phyloP scores from a whole-genome alignment of 768 basidiomycete species.

The Suillus sp. region DNA sequence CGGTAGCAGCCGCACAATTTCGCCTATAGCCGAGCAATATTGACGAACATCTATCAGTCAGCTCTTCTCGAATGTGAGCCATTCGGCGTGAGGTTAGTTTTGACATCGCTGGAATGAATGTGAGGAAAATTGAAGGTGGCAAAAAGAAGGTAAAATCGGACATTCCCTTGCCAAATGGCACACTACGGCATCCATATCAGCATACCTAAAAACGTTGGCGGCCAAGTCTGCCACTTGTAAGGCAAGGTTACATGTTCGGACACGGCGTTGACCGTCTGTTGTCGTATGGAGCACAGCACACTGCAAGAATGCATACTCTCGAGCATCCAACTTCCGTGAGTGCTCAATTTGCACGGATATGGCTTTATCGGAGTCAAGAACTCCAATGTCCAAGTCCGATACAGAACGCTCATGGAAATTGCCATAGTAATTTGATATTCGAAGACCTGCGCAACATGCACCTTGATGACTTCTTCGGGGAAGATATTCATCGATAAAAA shows the following conservation, averaged over 20 bases:
- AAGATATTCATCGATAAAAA: neutral
- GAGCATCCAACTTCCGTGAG: conserved; percentile 64
- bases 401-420: conserved; percentile 68
- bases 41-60: conserved; percentile 83
- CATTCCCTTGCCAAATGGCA: conserved; percentile 77
- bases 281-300: conserved; percentile 89
- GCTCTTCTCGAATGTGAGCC: conserved; percentile 75
- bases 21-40: conserved; percentile 85
- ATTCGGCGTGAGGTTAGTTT: conserved; percentile 61
- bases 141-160: conserved; percentile 35
- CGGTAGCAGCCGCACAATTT: conserved; percentile 81
- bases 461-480: neutral
- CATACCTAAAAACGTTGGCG: conserved; percentile 89
- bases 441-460: conserved; percentile 49
- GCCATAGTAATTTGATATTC: conserved; percentile 65
- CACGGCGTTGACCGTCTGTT: conserved; percentile 72
- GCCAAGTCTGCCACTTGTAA: conserved; percentile 80
- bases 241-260: conserved; percentile 85
- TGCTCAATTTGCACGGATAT: conserved; percentile 78
- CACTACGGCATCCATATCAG: conserved; percentile 86
- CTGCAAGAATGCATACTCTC: conserved; percentile 78
- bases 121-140: neutral
- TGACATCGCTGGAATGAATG: conserved; percentile 60
- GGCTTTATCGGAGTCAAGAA: conserved; percentile 80
- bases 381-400: conserved; percentile 78